A percentile compares a stretch with the other conserved stretches of the same genome.
These are phyloP conservation scores for Balakata baccata DNA, from an alignment of 345 rosid genomes.

Conservation along the genomic window DNA sequence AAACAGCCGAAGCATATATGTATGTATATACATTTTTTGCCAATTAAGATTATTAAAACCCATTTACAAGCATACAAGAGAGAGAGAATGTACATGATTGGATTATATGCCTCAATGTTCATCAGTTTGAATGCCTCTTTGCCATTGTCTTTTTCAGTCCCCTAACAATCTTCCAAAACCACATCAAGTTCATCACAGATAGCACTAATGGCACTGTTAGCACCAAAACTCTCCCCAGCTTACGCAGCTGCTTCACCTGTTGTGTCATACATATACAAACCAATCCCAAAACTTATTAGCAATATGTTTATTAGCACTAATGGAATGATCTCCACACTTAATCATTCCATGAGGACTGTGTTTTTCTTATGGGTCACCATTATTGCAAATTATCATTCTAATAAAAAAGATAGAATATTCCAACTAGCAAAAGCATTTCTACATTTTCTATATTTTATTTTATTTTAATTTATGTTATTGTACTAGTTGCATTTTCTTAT, in stretches of 20 bases:
- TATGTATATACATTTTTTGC: too few relatives aligned
- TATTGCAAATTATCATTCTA: too few relatives aligned
- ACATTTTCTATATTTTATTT: background rate
- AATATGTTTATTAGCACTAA: too few relatives aligned
- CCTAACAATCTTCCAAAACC: constrained; percentile 77
- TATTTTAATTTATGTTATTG: background rate
- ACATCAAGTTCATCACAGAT: constrained; percentile 72
- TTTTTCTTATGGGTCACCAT: too few relatives aligned
- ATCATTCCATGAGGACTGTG: too few relatives aligned
- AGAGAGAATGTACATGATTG: background rate
- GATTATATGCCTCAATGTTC: background rate
- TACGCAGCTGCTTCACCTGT: constrained; percentile 64
- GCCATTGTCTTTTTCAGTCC: constrained; percentile 73
- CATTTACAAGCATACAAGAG: constrained; percentile 6
- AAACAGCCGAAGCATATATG: too few relatives aligned
- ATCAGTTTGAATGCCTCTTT: constrained; percentile 37
- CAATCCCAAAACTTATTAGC: too few relatives aligned
- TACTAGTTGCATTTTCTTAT: background rate
- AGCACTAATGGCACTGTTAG: constrained; percentile 55
- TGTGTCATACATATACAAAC: background rate
- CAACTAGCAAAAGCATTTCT: background rate
- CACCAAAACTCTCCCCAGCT: constrained; percentile 52
- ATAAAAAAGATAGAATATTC: too few relatives aligned
- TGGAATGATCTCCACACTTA: too few relatives aligned
- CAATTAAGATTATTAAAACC: background rate